phyloP scores from a whole-genome alignment of 768 basidiomycete species.

The Termitomyces sp. region DNA sequence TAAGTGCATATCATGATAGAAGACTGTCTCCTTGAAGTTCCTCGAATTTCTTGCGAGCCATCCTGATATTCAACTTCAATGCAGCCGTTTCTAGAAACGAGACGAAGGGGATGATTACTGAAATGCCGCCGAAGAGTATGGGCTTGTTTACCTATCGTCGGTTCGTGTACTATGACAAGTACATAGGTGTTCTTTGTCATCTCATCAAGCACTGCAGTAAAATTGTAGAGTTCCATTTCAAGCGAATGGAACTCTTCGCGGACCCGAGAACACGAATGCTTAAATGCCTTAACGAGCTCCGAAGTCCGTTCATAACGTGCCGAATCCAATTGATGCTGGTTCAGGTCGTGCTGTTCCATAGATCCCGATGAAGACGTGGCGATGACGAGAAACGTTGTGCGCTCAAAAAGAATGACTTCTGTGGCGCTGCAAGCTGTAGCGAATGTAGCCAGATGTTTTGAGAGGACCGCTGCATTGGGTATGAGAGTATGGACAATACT shows the following conservation, averaged over 20 bases:
- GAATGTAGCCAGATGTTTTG: slow-evolving; percentile 81
- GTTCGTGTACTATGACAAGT: slow-evolving; percentile 84
- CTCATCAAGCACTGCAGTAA: slow-evolving; percentile 87
- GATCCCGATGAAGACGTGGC: slow-evolving; percentile 56
- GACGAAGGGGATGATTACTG: neutral
- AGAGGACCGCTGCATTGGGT: slow-evolving; percentile 88
- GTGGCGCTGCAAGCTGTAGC: slow-evolving; percentile 85
- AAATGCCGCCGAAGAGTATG: neutral
- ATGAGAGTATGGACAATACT: slow-evolving; percentile 95
- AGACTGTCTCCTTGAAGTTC: slow-evolving; percentile 78
- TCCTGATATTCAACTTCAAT: slow-evolving; percentile 79
- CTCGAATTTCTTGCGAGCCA: slow-evolving; percentile 85
- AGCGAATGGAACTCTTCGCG: slow-evolving; percentile 83
- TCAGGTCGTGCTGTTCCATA: slow-evolving; percentile 21
- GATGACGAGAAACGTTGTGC: slow-evolving; percentile 96
- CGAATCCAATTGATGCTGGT: slow-evolving; percentile 47
- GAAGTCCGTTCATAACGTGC: slow-evolving; percentile 84
- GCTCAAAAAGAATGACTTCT: slow-evolving; percentile 94
- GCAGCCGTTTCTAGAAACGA: slow-evolving; percentile 79
- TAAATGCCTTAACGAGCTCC: slow-evolving; percentile 94
- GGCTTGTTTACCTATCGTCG: slow-evolving; percentile 66
- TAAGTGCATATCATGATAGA: slow-evolving; percentile 20
- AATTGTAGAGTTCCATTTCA: slow-evolving; percentile 82
- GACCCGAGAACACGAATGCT: slow-evolving; percentile 82
- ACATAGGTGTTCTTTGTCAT: slow-evolving; percentile 94